Base-by-base conservation (phyloP, 345 rosid genomes). In the Citrus glauca region DNA sequence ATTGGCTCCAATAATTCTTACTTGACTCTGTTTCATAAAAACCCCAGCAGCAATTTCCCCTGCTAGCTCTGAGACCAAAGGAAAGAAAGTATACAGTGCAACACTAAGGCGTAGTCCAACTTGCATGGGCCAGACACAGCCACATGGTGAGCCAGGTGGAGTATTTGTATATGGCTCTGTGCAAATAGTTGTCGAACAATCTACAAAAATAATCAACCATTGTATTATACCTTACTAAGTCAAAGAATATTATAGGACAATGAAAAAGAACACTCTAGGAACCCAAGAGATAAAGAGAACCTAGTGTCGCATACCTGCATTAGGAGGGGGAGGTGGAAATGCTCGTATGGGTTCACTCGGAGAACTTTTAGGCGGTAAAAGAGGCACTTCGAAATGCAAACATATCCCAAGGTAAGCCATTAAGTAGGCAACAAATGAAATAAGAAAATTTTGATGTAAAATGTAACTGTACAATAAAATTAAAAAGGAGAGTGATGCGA, bases 11-110 rank as follows among this genome's bases (percentile, higher is more conserved):
- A 94, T 92, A 20, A 96, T 91, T 30, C 93, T 92, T 61, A 96
- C 99, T 87, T 96, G 99, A 80, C 99, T 92, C 83, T 92, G 97
- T 81, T 89, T 94, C 97, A 94, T 91, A 81, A 94, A 96, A 81
- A 92, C 93, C 25, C 99, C 97, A 20, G 90, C 84, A 59, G 97
- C 90, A 65, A 92, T 83, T 86, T 92, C 98, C 33, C 77, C 79
- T 55, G 99, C 97, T 50, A 96, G 88, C 85, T 93, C 97, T 17
- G 94, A 89, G 78, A 96, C 97, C 90, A 90, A 86, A 24, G 99
- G 99, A 84, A 96, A 96, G 90, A 96, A 96, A 80, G 93, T 92
- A 71, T 92, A 96, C 4, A 96, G 89, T 9, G 93, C 92, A 83
- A 96, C 93, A 82, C 85, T 86, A 33, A 96, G 91, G 45, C 91